Percentiles rank a stretch among this genome's conserved stretches.
Conservation (phyloP, 345 rosid genomes). For the Pugionium dolabratum region DNA sequence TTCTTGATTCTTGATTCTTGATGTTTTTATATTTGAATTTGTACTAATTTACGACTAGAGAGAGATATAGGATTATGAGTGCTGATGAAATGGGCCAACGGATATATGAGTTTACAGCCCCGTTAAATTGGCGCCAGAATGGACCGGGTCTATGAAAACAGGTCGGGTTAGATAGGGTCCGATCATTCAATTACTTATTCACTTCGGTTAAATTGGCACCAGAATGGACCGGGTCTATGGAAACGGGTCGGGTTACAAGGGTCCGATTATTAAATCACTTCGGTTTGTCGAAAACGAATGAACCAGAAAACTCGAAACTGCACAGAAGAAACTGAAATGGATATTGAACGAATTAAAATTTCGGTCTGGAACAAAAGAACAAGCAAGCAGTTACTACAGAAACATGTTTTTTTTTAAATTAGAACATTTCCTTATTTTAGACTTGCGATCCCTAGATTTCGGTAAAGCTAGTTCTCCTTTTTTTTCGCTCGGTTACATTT, state of each 20-base stretch:
- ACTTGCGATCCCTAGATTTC: constrained; percentile 2
- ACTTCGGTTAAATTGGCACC: constrained; percentile 19
- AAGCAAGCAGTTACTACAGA: constrained; percentile 9
- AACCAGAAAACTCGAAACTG: too few species aligned
- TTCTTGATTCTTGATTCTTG: too few species aligned
- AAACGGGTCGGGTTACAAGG: constrained; percentile 15
- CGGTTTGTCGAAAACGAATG: not conserved
- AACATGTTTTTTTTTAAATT: not conserved
- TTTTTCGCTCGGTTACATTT: not conserved
- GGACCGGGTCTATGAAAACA: too few species aligned
- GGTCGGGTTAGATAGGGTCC: too few species aligned
- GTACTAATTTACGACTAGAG: too few species aligned
- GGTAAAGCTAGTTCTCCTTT: constrained; percentile 37
- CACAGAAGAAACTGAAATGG: not conserved
- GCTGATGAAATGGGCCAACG: not conserved
- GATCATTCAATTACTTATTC: too few species aligned
- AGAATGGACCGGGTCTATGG: not conserved
- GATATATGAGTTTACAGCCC: constrained; percentile 7
- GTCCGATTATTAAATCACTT: not conserved
- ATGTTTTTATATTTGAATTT: too few species aligned
- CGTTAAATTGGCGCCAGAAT: constrained; percentile 14
- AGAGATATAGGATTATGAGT: too few species aligned
- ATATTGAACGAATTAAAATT: constrained; percentile 4
- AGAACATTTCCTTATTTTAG: not conserved
- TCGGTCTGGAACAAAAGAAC: constrained; percentile 9